Percentiles rank a stretch among this genome's conserved stretches.
phyloP scores from a whole-genome alignment of 2,329 filamentous ascomycete genomes.

The Cordyceps farinosa region DNA sequence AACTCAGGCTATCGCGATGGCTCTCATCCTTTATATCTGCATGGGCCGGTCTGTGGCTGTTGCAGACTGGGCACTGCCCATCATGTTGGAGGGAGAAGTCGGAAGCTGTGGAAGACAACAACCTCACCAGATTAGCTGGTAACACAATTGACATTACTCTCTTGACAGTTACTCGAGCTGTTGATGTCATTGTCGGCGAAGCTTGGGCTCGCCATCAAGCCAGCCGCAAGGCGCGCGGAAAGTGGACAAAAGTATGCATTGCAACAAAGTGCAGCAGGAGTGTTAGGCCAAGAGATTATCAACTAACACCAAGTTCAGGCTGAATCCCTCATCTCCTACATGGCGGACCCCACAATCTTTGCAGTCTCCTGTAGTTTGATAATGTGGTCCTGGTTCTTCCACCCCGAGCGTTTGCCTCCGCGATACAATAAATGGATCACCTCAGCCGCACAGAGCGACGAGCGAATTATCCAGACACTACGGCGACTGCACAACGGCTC shows the following conservation, averaged over 20 bases:
- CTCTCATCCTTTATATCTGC: conserved; percentile 55
- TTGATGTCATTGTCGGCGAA: conserved; percentile 66
- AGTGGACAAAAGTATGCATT: conserved; percentile 40
- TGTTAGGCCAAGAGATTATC: background rate
- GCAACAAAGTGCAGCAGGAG: conserved; percentile 28
- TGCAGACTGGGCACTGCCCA: conserved; percentile 50
- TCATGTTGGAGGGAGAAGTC: background rate
- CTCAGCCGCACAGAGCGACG: conserved; percentile 70
- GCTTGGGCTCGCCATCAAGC: conserved; percentile 54
- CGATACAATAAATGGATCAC: conserved; percentile 81
- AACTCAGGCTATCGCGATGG: conserved; percentile 50
- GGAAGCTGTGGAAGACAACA: background rate
- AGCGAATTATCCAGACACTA: conserved; percentile 69
- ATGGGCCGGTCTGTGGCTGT: conserved; percentile 53
- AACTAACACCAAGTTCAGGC: conserved; percentile 20
- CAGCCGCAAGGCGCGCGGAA: conserved; percentile 41
- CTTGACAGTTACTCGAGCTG: conserved; percentile 67
- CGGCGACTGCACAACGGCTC: conserved; percentile 60
- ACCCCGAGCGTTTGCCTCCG: conserved; percentile 64
- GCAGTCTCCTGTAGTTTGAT: conserved; percentile 67
- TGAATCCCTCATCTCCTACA: conserved; percentile 33
- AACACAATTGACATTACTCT: conserved; percentile 77
- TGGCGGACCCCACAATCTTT: conserved; percentile 66
- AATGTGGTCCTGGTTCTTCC: conserved; percentile 89
- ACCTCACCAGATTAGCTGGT: conserved; percentile 49